These are phyloP conservation scores for Parafenestella ontariensis DNA, from an alignment of 2,329 filamentous ascomycete species.

Conservation along the genomic window DNA sequence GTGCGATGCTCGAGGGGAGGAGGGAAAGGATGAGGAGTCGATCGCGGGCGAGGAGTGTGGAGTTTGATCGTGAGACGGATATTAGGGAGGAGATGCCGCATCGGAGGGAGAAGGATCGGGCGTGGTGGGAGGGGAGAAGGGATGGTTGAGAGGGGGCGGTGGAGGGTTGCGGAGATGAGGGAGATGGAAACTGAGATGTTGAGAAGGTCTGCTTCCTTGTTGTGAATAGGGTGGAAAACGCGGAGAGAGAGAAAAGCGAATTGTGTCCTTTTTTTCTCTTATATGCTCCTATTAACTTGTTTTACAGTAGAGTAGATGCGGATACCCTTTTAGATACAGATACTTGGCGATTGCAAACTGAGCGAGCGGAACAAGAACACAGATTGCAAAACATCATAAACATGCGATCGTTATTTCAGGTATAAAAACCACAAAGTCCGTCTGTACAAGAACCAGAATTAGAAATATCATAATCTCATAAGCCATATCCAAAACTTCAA, in stretches of 20 bases:
- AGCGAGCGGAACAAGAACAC: not conserved
- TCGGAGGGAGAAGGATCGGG: constrained; percentile 39
- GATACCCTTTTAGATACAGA: not conserved
- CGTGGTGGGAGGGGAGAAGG: constrained; percentile 45
- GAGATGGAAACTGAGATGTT: too few species aligned
- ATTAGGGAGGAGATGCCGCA: constrained; percentile 45
- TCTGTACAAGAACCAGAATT: too few species aligned
- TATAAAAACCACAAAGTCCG: too few species aligned
- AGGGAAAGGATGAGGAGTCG: constrained; percentile 22
- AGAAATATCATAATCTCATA: too few species aligned
- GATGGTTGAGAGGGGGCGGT: too few species aligned
- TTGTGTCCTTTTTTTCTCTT: not conserved
- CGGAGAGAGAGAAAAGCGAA: too few species aligned
- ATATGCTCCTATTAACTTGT: not conserved
- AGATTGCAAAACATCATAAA: too few species aligned
- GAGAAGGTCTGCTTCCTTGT: too few species aligned
- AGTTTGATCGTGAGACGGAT: constrained; percentile 41
- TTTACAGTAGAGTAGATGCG: not conserved
- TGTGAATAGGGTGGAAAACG: too few species aligned
- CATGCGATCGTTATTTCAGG: too few species aligned
- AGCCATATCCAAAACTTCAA: too few species aligned
- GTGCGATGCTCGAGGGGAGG: constrained; percentile 12
- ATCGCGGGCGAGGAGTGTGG: constrained; percentile 30
- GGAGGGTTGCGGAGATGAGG: too few species aligned
- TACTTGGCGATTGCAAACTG: not conserved